A percentile compares a stretch with the other conserved stretches of the same genome.
Conservation (phyloP, 2,329 filamentous ascomycete species). For the Diplodia sapinea region DNA sequence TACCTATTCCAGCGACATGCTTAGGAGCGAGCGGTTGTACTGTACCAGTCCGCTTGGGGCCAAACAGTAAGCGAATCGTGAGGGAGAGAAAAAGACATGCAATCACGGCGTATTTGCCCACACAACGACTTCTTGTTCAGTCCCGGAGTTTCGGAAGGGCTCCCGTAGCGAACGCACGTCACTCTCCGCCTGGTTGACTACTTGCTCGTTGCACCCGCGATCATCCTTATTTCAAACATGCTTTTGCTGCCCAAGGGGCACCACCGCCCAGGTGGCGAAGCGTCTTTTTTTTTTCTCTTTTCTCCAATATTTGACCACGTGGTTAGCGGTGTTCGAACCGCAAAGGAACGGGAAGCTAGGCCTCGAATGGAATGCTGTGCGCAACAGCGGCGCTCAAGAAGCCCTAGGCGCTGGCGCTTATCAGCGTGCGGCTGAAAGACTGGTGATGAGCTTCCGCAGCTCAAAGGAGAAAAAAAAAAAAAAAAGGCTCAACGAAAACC, state of each 20-base stretch:
- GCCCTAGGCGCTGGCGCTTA: neutral
- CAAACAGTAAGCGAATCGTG: neutral
- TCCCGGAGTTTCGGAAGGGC: neutral
- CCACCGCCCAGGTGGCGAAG: neutral
- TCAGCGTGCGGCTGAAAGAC: neutral
- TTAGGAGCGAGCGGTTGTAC: neutral
- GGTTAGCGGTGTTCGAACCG: neutral
- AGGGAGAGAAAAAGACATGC: too few species aligned
- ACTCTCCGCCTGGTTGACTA: neutral
- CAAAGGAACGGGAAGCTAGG: neutral
- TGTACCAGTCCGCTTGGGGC: neutral
- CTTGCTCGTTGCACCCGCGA: neutral
- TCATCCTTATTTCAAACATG: neutral
- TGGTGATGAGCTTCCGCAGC: neutral
- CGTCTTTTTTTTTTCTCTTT: neutral
- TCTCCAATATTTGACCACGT: neutral
- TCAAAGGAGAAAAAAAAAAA: neutral
- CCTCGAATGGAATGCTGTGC: neutral
- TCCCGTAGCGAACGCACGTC: too few species aligned
- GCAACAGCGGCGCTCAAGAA: neutral
- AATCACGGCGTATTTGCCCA: neutral
- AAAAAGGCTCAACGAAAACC: neutral
- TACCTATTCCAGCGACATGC: neutral
- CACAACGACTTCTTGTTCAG: neutral
- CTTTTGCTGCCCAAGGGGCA: neutral